Conservation (phyloP, 129 eudicot genomes). For the Tagetes patula region DNA sequence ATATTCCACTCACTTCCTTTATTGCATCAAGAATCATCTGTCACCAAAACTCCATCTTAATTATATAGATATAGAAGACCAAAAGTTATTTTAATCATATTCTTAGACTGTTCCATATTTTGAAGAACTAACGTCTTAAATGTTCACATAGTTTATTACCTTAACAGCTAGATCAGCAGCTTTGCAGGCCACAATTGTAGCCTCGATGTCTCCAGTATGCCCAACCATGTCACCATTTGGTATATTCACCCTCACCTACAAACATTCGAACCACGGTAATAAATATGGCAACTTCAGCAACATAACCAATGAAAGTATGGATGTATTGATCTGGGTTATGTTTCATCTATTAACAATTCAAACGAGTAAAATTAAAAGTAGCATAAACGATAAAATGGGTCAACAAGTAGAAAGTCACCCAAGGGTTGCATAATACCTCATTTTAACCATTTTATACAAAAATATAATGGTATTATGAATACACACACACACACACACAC, state of each 20-base stretch:
- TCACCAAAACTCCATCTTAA: slow-evolving; percentile 4
- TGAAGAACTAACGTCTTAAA: background rate
- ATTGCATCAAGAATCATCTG: slow-evolving; percentile 86
- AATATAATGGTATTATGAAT: background rate
- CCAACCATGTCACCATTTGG: slow-evolving; percentile 97
- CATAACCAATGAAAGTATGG: background rate
- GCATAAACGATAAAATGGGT: background rate
- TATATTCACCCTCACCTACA: slow-evolving; percentile 80
- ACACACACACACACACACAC: too few species aligned
- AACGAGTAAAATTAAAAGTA: background rate
- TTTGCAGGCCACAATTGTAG: slow-evolving; percentile 82
- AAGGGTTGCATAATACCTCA: background rate
- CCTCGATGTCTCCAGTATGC: slow-evolving; percentile 86
- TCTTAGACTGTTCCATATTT: background rate
- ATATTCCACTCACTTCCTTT: slow-evolving; percentile 87
- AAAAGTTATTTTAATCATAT: background rate
- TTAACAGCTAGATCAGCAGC: slow-evolving; percentile 94
- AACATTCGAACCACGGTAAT: background rate
- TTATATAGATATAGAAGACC: background rate
- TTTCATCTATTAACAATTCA: background rate
- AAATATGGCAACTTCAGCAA: background rate
- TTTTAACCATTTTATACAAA: background rate
- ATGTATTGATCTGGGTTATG: background rate
- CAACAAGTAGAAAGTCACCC: background rate
- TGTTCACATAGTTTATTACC: slow-evolving; percentile 37